phyloP scores from a whole-genome alignment of 2,329 filamentous ascomycete genomes.

The Aspergillus thermomutatus region DNA sequence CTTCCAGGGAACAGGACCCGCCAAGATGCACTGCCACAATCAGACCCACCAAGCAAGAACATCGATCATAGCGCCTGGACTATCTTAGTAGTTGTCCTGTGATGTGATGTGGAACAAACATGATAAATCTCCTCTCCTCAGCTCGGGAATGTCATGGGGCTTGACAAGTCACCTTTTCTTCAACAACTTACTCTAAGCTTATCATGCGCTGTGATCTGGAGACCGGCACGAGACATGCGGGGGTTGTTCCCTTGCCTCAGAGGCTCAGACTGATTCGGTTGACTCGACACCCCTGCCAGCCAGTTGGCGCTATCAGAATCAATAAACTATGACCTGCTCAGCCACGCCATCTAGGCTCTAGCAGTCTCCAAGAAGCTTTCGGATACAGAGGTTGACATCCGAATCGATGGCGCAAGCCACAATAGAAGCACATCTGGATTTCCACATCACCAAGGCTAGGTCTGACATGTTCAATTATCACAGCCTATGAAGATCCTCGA shows the following conservation, averaged over 20 bases:
- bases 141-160: no score
- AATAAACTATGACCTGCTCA: neutral
- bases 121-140: no score
- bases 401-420: neutral
- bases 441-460: neutral
- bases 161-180: no score
- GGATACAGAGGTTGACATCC: neutral
- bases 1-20: neutral
- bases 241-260: no score
- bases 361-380: neutral
- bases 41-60: neutral
- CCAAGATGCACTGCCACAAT: neutral
- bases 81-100: neutral
- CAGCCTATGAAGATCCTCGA: neutral
- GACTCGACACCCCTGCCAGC: neutral
- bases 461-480: neutral
- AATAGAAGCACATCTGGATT: no score
- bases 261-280: neutral
- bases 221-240: no score
- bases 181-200: no score
- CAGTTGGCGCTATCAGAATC: neutral
- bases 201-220: neutral
- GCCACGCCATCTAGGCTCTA: neutral
- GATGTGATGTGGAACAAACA: neutral
- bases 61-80: neutral